Conservation (phyloP, 495 filamentous ascomycete species). For the Aspergillus olivimuriae region DNA sequence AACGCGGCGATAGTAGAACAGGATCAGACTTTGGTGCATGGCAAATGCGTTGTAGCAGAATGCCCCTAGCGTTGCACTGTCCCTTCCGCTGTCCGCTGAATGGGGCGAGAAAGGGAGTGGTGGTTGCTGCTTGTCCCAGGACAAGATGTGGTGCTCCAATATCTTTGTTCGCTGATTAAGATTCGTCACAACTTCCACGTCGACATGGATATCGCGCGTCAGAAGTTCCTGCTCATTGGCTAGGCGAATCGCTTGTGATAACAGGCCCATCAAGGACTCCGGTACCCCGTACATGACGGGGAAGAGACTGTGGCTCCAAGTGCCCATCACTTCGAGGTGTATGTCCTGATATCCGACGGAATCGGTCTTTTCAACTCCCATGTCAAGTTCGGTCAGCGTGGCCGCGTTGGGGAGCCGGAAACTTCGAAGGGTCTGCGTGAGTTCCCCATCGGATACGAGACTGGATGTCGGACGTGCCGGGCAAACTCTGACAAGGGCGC, state of each 20-base stretch:
- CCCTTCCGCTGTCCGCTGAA: background rate
- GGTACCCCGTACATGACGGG: conserved; percentile 8
- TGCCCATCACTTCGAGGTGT: conserved; percentile 10
- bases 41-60: background rate
- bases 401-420: conserved; percentile 5
- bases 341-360: conserved; percentile 8
- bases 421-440: conserved; percentile 2
- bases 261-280: conserved; percentile 10
- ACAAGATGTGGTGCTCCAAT: conserved; percentile 7
- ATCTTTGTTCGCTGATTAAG: conserved; percentile 3
- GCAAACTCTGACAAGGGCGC: conserved; percentile 8
- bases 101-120: no score
- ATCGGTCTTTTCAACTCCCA: conserved; percentile 1
- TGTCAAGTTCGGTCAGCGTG: conserved; percentile 2
- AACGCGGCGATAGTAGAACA: conserved; percentile 12
- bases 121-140: conserved; percentile 7
- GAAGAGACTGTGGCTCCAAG: conserved; percentile 9
- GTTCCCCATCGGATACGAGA: background rate
- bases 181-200: background rate
- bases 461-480: conserved; percentile 7
- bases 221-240: conserved; percentile 13
- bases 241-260: conserved; percentile 12
- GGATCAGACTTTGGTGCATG: conserved; percentile 10
- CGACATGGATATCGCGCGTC: background rate
- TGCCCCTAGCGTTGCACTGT: background rate